Evolutionary conservation across 1,139 yeast genomes (phyloP).

Genomic region (Taiozyma sp.): DNA sequence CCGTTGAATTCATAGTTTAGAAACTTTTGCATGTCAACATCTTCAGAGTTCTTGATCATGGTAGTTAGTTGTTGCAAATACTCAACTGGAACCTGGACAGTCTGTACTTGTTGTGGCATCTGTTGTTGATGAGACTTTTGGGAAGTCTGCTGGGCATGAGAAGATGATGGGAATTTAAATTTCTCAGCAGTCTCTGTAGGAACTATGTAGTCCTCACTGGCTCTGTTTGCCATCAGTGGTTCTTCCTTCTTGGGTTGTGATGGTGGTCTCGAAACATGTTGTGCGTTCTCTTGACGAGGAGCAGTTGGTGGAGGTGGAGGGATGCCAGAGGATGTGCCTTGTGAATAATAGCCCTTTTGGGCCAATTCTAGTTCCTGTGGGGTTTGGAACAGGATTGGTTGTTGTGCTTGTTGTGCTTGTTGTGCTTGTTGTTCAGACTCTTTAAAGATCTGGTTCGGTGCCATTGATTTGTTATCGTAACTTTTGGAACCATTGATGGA

Average conservation of each 20-base stretch:
- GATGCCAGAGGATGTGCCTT: not conserved
- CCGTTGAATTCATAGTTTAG: slow-evolving; percentile 14
- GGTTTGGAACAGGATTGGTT: slow-evolving; percentile 4
- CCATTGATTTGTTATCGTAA: slow-evolving; percentile 7
- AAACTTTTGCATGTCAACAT: slow-evolving; percentile 17
- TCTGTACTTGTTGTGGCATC: slow-evolving; percentile 14
- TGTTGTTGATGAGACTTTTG: not conserved
- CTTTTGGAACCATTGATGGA: slow-evolving; percentile 18
- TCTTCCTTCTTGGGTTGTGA: not conserved
- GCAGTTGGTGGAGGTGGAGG: slow-evolving; percentile 3
- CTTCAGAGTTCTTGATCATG: slow-evolving; percentile 18
- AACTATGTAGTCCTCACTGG: slow-evolving; percentile 12
- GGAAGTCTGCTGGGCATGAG: slow-evolving; percentile 13
- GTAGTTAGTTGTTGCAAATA: slow-evolving; percentile 36
- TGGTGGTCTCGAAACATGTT: slow-evolving; percentile 8
- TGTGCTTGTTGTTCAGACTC: slow-evolving; percentile 3
- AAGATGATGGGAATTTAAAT: slow-evolving; percentile 39
- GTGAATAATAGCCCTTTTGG: not conserved
- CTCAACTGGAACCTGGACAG: slow-evolving; percentile 37
- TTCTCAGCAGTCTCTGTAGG: slow-evolving; percentile 37
- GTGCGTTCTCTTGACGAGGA: slow-evolving; percentile 8
- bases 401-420: slow-evolving; percentile 2
- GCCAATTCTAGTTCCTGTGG: slow-evolving; percentile 3
- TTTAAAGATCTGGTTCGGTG: slow-evolving; percentile 15
- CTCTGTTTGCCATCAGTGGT: not conserved